Percentiles rank a stretch among this genome's conserved stretches.
Evolutionary conservation across 2,329 filamentous ascomycete species (phyloP).

Genomic region (Verticillium nubilum): DNA sequence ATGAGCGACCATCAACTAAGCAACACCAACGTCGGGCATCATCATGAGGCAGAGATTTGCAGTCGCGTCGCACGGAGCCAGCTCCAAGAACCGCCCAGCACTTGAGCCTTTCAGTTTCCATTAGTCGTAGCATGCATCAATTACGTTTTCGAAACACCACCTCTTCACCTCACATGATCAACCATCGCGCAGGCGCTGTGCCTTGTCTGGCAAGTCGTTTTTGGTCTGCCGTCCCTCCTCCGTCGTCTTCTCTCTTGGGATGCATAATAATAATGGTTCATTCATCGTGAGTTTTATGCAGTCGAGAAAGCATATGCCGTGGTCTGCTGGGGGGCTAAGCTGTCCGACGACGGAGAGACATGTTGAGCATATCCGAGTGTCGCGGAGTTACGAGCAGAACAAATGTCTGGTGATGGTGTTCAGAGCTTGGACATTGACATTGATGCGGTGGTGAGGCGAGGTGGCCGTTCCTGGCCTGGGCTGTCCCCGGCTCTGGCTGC

Average conservation of each 20-base stretch:
- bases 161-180: constrained; percentile 11
- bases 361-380: not conserved
- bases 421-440: not conserved
- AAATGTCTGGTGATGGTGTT: not conserved
- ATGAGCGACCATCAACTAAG: not conserved
- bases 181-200: not conserved
- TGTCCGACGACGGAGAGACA: not conserved
- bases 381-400: not conserved
- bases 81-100: not conserved
- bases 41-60: not conserved
- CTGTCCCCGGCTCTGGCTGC: not conserved
- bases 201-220: not conserved
- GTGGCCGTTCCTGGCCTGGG: not conserved
- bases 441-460: not conserved
- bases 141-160: constrained; percentile 20
- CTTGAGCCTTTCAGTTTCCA: constrained; percentile 5
- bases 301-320: not conserved
- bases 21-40: not conserved
- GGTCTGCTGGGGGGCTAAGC: not conserved
- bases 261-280: not conserved
- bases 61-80: not conserved
- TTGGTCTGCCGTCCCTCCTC: constrained; percentile 21
- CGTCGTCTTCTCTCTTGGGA: not conserved
- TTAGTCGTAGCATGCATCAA: constrained; percentile 13
- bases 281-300: not conserved